Conservation (phyloP, 2,329 filamentous ascomycete genomes). For the Colletotrichum paranaense region DNA sequence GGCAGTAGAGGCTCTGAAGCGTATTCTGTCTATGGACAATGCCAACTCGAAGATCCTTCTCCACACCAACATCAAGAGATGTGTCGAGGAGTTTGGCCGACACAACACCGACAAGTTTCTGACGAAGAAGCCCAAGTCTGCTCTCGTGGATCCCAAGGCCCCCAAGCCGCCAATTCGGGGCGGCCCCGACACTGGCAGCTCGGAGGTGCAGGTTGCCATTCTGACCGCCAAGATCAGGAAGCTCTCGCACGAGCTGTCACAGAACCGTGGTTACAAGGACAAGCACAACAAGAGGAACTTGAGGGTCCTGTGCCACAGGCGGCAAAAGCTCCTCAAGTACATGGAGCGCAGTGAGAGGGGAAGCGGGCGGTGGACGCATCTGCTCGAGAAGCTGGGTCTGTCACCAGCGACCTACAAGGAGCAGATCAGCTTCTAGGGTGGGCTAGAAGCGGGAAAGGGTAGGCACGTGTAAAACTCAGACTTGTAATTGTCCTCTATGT, state of each 20-base stretch:
- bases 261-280: constrained; percentile 79
- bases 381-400: constrained; percentile 86
- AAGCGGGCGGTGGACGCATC: constrained; percentile 87
- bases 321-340: constrained; percentile 90
- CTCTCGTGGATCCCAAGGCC: constrained; percentile 51
- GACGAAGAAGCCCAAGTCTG: constrained; percentile 67
- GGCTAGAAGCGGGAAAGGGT: constrained; percentile 16
- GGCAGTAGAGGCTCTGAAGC: constrained; percentile 79
- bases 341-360: constrained; percentile 90
- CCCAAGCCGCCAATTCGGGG: constrained; percentile 65
- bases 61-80: constrained; percentile 85
- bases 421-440: constrained; percentile 79
- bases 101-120: constrained; percentile 85
- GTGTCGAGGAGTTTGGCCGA: constrained; percentile 88
- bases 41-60: constrained; percentile 82
- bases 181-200: constrained; percentile 94
- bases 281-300: constrained; percentile 95
- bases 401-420: constrained; percentile 90
- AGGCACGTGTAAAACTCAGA: constrained; percentile 54
- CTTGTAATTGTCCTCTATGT: constrained; percentile 59
- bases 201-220: constrained; percentile 97
- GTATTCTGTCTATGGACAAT: constrained; percentile 83
- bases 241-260: constrained; percentile 77
- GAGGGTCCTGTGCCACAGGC: constrained; percentile 83
- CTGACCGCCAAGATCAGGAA: constrained; percentile 93